Percentiles rank a stretch among this genome's conserved stretches.
Evolutionary conservation across 202 grass and related monocot species (phyloP).

Genomic region (Musa balbisiana): DNA sequence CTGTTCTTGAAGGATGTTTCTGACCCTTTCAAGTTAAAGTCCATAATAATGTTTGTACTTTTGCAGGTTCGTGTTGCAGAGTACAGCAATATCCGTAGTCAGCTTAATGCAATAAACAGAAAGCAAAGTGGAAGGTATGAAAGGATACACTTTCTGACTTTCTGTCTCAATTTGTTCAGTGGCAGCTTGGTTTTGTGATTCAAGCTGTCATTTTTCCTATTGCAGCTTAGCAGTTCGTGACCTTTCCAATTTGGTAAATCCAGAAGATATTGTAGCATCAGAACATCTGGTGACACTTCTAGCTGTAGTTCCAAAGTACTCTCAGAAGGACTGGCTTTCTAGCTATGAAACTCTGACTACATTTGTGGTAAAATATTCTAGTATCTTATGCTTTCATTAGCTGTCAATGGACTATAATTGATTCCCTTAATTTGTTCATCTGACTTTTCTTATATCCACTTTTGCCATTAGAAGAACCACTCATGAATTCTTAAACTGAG

Average conservation of each 20-base stretch:
- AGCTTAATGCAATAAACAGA: conserved; percentile 90
- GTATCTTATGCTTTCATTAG: background rate
- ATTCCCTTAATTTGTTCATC: background rate
- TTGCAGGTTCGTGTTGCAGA: conserved; percentile 68
- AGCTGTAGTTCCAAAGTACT: conserved; percentile 92
- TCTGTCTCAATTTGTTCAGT: background rate
- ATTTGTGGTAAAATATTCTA: conserved; percentile 60
- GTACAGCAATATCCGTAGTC: conserved; percentile 90
- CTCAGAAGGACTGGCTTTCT: conserved; percentile 87
- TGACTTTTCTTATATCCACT: background rate
- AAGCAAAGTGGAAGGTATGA: conserved; percentile 92
- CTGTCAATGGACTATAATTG: background rate
- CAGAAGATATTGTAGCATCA: conserved; percentile 73
- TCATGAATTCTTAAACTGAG: background rate
- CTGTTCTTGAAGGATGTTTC: background rate
- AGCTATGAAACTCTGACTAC: conserved; percentile 77
- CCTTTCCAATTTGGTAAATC: conserved; percentile 78
- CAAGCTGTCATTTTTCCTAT: background rate
- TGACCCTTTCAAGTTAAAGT: background rate
- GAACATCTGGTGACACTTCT: conserved; percentile 96
- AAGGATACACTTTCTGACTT: background rate
- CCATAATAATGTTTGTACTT: background rate
- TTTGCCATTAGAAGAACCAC: background rate
- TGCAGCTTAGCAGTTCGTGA: conserved; percentile 84
- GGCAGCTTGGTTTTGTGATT: conserved; percentile 1